A percentile compares a stretch with the other conserved stretches of the same genome.
Conservation (phyloP, 2,329 filamentous ascomycete genomes). For the Colletotrichum sp. region DNA sequence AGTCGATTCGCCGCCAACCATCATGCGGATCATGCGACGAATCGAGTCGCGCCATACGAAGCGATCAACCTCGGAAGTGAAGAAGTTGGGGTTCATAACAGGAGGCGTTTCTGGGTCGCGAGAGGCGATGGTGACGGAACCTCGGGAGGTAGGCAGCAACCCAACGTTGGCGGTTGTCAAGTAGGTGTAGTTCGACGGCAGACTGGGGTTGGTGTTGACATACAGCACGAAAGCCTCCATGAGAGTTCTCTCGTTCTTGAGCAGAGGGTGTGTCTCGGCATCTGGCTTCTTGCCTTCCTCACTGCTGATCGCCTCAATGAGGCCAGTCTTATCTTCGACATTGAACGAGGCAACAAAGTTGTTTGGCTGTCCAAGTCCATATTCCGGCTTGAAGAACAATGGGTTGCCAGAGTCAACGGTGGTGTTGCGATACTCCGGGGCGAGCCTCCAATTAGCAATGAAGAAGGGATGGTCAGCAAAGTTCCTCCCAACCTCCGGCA, state of each 20-base stretch:
- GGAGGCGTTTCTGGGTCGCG: slow-evolving; percentile 23
- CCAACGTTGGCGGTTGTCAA: slow-evolving; percentile 25
- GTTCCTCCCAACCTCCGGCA: slow-evolving; percentile 55
- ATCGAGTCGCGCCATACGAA: slow-evolving; percentile 32
- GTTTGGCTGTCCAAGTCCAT: slow-evolving; percentile 36
- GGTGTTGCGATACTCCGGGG: slow-evolving; percentile 34
- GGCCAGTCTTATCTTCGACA: slow-evolving; percentile 28
- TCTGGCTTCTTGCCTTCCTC: slow-evolving; percentile 36
- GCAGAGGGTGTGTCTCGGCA: slow-evolving; percentile 36
- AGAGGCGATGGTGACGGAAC: slow-evolving; percentile 27
- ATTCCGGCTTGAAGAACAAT: slow-evolving; percentile 38
- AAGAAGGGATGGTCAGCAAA: slow-evolving; percentile 54
- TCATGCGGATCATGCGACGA: slow-evolving; percentile 26
- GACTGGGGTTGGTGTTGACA: slow-evolving; percentile 12
- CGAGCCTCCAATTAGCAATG: slow-evolving; percentile 31
- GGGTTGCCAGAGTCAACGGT: slow-evolving; percentile 37
- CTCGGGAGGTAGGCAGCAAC: slow-evolving; percentile 30
- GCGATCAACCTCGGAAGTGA: slow-evolving; percentile 32
- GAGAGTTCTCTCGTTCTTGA: slow-evolving; percentile 28
- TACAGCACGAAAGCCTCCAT: slow-evolving; percentile 29
- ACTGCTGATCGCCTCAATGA: slow-evolving; percentile 34
- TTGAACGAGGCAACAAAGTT: slow-evolving; percentile 41
- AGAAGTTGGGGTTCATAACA: slow-evolving; percentile 34
- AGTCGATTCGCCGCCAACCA: slow-evolving; percentile 16
- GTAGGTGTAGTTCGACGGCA: slow-evolving; percentile 23